Percentiles rank a stretch among this genome's conserved stretches.
These are phyloP conservation scores for Emmonsiellopsis sp. DNA, from an alignment of 2,329 filamentous ascomycete genomes.

Conservation along the genomic window DNA sequence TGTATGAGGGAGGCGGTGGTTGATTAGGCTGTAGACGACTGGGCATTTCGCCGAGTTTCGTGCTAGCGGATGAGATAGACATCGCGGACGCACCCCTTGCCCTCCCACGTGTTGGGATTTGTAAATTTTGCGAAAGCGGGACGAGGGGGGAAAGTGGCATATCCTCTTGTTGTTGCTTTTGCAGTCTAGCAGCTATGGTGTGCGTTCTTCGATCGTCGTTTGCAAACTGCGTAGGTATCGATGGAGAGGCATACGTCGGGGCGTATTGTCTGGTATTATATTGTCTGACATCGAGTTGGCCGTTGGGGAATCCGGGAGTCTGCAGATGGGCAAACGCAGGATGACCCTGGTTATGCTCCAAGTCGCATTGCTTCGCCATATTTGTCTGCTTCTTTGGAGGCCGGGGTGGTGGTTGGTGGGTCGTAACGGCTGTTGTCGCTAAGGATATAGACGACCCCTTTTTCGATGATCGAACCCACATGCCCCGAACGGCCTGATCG, in stretches of 20 bases:
- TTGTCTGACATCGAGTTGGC: background rate
- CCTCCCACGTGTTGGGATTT: background rate
- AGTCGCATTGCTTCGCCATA: background rate
- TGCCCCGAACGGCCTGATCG: background rate
- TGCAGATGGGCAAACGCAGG: constrained; percentile 2
- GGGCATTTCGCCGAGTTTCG: constrained; percentile 1
- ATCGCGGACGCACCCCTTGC: background rate
- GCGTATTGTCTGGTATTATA: background rate
- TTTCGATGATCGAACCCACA: constrained; percentile 1
- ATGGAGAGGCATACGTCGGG: background rate
- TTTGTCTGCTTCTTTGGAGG: constrained; percentile 1
- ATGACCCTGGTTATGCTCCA: constrained; percentile 3
- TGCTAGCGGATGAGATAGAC: constrained; percentile 2
- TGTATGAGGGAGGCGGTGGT: background rate
- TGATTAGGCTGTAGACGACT: background rate
- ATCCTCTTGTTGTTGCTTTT: background rate
- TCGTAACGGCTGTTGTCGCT: constrained; percentile 1
- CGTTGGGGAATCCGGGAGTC: background rate
- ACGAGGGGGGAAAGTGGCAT: constrained; percentile 2
- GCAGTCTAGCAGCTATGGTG: background rate
- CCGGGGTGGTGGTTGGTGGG: background rate
- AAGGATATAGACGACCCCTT: constrained; percentile 2
- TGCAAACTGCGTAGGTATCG: background rate
- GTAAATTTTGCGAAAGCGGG: background rate
- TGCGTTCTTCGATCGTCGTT: background rate